Evolutionary conservation across 768 basidiomycete genomes (phyloP).

Genomic region (Galerina sulciceps): DNA sequence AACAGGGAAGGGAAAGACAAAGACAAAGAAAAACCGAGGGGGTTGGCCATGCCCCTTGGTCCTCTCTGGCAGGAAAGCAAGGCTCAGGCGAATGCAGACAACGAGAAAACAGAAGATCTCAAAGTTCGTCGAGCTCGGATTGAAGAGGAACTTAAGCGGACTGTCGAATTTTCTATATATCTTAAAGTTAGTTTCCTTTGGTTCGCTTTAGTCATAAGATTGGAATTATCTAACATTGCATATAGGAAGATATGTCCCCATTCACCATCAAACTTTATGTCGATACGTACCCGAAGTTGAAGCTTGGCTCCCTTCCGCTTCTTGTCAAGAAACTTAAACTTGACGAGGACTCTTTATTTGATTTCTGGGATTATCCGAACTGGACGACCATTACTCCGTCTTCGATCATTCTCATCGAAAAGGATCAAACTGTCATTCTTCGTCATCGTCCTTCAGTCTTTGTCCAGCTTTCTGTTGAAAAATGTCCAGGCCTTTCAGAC

Average conservation of each 20-base stretch:
- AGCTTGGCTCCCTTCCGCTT: not conserved
- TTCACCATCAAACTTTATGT: not conserved
- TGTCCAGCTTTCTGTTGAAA: not conserved
- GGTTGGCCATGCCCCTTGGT: constrained; percentile 6
- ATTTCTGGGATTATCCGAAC: not conserved
- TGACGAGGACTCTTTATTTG: not conserved
- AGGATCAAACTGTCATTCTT: not conserved
- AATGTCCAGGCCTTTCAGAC: constrained; percentile 3
- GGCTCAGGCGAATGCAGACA: not conserved
- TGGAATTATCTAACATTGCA: not conserved
- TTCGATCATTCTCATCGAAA: constrained; percentile 1
- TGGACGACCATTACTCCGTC: constrained; percentile 8
- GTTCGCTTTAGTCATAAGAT: too few species aligned
- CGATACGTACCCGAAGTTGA: constrained; percentile 5
- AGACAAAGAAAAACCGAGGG: not conserved
- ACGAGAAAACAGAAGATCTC: constrained; percentile 3
- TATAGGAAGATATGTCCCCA: not conserved
- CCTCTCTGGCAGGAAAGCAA: constrained; percentile 4
- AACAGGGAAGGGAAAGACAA: not conserved
- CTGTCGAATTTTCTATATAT: constrained; percentile 7
- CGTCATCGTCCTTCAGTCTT: not conserved
- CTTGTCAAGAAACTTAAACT: constrained; percentile 1
- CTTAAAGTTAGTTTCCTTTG: too few species aligned
- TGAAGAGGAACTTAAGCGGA: constrained; percentile 7
- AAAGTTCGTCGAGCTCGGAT: constrained; percentile 8